Conservation (phyloP, 1,284 basidiomycete species). For the Crocinoboletus sp. region DNA sequence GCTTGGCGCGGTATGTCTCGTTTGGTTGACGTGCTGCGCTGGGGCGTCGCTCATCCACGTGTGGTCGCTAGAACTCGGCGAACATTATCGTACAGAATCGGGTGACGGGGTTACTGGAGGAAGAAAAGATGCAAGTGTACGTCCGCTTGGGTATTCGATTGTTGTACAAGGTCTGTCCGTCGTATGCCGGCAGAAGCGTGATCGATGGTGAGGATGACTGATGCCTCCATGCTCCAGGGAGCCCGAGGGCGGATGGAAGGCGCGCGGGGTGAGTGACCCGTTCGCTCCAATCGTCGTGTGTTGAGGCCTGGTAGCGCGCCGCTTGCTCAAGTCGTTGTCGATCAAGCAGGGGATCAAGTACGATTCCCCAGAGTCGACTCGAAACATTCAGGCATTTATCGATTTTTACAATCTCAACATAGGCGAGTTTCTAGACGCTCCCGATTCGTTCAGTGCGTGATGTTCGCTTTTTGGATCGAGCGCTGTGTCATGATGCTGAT, state of each 20-base stretch:
- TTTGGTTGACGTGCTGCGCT: background rate
- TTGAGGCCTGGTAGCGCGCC: constrained; percentile 44
- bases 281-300: background rate
- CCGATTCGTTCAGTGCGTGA: constrained; percentile 75
- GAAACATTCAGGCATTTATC: constrained; percentile 86
- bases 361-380: constrained; percentile 78
- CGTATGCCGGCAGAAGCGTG: background rate
- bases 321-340: constrained; percentile 83
- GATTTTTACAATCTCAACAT: constrained; percentile 86
- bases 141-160: constrained; percentile 90
- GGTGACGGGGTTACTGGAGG: constrained; percentile 86
- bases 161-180: constrained; percentile 70
- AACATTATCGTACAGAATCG: constrained; percentile 97
- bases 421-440: constrained; percentile 78
- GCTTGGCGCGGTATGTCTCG: constrained; percentile 71
- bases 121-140: constrained; percentile 98
- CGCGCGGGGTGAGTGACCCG: constrained; percentile 57
- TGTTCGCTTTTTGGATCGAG: background rate
- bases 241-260: constrained; percentile 91
- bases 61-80: constrained; percentile 70
- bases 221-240: constrained; percentile 43
- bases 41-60: background rate
- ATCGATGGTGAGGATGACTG: background rate
- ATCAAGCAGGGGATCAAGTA: constrained; percentile 96
- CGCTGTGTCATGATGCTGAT: background rate